Conservation (phyloP, 148 eudicot species). For the Polygonum maritimum region DNA sequence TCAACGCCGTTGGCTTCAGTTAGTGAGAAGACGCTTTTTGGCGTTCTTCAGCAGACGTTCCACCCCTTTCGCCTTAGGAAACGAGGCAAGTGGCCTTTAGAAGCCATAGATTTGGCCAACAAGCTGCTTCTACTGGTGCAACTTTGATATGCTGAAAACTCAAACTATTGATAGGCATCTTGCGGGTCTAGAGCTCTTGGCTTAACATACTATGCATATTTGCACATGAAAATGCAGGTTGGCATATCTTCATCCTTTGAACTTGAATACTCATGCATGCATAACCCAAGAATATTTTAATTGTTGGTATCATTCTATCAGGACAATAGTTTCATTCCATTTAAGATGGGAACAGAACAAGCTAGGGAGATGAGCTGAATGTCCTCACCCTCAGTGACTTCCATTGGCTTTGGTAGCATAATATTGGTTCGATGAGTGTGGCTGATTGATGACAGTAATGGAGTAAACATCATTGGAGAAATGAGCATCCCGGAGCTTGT, state of each 20-base stretch:
- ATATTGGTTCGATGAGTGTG: constrained; percentile 24
- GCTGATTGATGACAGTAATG: constrained; percentile 28
- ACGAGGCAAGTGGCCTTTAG: constrained; percentile 47
- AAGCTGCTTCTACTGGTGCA: constrained; percentile 18
- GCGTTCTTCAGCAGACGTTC: constrained; percentile 18
- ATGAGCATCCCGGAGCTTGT: constrained; percentile 11
- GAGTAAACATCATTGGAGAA: constrained; percentile 19
- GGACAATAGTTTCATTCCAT: not conserved
- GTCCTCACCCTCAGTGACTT: constrained; percentile 23
- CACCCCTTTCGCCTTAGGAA: constrained; percentile 43
- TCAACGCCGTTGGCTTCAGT: constrained; percentile 52
- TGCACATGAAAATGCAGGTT: constrained; percentile 29
- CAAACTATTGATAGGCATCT: constrained; percentile 55
- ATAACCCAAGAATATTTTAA: not conserved
- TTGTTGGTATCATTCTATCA: too few relatives aligned
- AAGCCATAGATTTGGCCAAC: constrained; percentile 39
- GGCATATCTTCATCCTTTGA: constrained; percentile 41
- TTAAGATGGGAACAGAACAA: not conserved
- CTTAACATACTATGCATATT: constrained; percentile 26
- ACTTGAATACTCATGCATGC: constrained; percentile 20
- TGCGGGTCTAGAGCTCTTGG: constrained; percentile 49
- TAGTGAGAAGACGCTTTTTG: constrained; percentile 27
- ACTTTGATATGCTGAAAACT: constrained; percentile 19
- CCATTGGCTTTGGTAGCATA: constrained; percentile 26
- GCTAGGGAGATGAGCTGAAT: not conserved